Conservation (phyloP, 176 grass and related monocot species). For the Triticum urartu region DNA sequence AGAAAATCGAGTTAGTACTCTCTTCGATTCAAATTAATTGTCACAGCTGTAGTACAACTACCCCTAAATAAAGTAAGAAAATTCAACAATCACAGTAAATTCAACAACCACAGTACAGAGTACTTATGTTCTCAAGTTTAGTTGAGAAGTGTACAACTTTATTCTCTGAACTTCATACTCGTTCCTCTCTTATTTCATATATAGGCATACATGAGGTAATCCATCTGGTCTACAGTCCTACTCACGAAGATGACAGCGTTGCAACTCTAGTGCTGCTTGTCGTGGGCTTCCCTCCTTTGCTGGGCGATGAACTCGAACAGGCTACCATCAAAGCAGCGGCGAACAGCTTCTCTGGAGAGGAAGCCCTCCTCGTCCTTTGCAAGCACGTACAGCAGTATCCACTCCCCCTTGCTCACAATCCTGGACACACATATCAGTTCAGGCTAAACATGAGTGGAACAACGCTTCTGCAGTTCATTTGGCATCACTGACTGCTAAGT, state of each 20-base stretch:
- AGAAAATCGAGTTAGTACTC: too few species aligned
- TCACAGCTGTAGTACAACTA: too few species aligned
- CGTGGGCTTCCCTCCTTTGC: not conserved
- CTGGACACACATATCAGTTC: slow-evolving; percentile 11
- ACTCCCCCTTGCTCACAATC: slow-evolving; percentile 60
- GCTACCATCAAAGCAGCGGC: slow-evolving; percentile 67
- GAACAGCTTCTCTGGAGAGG: slow-evolving; percentile 51
- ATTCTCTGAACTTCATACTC: too few species aligned
- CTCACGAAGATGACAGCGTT: not conserved
- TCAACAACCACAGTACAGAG: too few species aligned
- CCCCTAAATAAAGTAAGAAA: too few species aligned
- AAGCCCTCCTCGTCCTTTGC: slow-evolving; percentile 72
- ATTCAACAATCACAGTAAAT: too few species aligned
- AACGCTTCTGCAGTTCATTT: too few species aligned
- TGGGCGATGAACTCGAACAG: slow-evolving; percentile 58
- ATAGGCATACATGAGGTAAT: not conserved
- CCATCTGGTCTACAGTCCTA: not conserved
- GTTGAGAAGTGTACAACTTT: too few species aligned
- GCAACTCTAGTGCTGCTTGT: not conserved
- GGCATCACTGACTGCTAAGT: not conserved
- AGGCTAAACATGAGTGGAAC: not conserved
- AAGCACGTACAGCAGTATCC: slow-evolving; percentile 61
- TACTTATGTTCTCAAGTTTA: too few species aligned
- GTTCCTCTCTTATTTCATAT: too few species aligned
- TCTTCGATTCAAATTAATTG: too few species aligned